These are phyloP conservation scores for Cucurbita moschata DNA, from an alignment of 306 rosid genomes.

Conservation along the genomic window DNA sequence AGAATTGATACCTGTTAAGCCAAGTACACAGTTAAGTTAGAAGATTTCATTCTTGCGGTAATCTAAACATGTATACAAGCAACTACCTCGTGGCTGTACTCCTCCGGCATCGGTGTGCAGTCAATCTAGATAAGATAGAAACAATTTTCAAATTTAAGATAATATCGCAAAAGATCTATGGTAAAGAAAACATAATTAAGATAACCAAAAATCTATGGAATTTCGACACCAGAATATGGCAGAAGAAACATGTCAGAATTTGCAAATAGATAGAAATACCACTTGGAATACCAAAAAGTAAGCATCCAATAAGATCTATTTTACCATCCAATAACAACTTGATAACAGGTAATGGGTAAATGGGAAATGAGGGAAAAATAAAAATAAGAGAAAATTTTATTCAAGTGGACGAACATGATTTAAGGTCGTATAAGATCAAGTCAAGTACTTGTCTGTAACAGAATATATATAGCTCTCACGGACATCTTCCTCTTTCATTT, in stretches of 20 bases:
- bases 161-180: not conserved
- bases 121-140: slow-evolving; percentile 26
- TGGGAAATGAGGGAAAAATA: not conserved
- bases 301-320: not conserved
- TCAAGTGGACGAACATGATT: not conserved
- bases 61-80: not conserved
- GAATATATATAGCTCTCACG: not conserved
- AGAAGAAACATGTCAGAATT: not conserved
- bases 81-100: slow-evolving; percentile 40
- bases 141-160: slow-evolving; percentile 3
- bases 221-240: not conserved
- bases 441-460: not conserved
- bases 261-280: not conserved
- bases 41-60: not conserved
- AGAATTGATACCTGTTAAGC: slow-evolving; percentile 47
- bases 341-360: not conserved
- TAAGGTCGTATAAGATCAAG: too few species aligned
- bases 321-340: not conserved
- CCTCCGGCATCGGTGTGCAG: slow-evolving; percentile 22
- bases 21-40: not conserved
- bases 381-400: not conserved
- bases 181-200: not conserved
- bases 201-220: not conserved
- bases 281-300: not conserved
- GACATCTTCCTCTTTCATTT: not conserved